Conservation (phyloP, 495 filamentous ascomycete species). For the Eremomyces bilateralis region DNA sequence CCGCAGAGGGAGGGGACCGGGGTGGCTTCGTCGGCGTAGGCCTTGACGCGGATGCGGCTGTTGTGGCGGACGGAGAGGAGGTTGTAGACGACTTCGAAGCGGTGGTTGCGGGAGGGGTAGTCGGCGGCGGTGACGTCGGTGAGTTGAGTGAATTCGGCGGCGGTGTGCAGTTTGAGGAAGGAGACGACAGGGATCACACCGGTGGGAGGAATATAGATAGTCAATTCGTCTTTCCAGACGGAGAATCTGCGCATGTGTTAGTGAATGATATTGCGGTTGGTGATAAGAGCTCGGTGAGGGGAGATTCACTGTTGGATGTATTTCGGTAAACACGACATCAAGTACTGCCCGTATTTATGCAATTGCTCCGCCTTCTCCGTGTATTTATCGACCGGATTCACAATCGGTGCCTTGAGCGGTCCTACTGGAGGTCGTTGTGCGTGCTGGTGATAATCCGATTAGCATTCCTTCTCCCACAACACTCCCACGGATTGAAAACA, state of each 20-base stretch:
- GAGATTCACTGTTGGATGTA: constrained; percentile 89
- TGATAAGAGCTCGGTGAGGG: background rate
- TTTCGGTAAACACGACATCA: constrained; percentile 91
- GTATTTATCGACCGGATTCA: constrained; percentile 90
- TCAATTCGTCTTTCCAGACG: constrained; percentile 97
- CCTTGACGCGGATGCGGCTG: constrained; percentile 91
- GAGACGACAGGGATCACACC: constrained; percentile 77
- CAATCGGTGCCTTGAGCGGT: constrained; percentile 50
- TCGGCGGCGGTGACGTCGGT: constrained; percentile 86
- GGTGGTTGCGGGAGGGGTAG: constrained; percentile 79
- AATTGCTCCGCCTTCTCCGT: constrained; percentile 58
- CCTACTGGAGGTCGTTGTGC: constrained; percentile 19
- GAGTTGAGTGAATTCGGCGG: constrained; percentile 87
- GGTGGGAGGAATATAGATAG: constrained; percentile 72
- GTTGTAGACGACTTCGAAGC: constrained; percentile 98
- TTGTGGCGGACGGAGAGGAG: constrained; percentile 89
- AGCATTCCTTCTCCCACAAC: too few relatives aligned
- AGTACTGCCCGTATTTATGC: constrained; percentile 86
- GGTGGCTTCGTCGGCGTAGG: constrained; percentile 91
- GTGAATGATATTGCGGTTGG: background rate
- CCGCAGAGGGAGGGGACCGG: constrained; percentile 72
- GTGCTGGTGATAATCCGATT: too few relatives aligned
- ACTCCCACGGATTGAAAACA: too few relatives aligned
- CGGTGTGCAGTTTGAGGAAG: constrained; percentile 94
- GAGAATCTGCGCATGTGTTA: constrained; percentile 27